Evolutionary conservation across 352 stramenopile species (phyloP).

Genomic region (Globisporangium middletonii): DNA sequence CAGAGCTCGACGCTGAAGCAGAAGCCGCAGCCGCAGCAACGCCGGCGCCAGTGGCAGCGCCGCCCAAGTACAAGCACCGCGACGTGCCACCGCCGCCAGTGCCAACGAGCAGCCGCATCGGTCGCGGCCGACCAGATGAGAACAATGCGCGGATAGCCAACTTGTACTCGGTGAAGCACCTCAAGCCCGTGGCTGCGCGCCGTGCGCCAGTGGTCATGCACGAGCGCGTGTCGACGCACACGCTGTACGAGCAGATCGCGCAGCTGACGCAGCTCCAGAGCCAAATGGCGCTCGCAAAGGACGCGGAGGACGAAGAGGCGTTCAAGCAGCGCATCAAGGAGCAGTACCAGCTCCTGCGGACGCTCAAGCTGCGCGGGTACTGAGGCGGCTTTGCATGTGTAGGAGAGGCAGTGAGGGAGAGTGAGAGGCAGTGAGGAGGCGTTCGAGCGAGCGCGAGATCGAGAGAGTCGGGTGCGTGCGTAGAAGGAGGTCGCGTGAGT

Average conservation of each 20-base stretch:
- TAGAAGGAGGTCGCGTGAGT: too few relatives aligned
- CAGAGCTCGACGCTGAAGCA: slow-evolving; percentile 19
- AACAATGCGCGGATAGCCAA: slow-evolving; percentile 16
- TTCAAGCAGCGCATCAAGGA: slow-evolving; percentile 49
- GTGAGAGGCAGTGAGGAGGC: background rate
- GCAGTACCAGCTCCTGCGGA: slow-evolving; percentile 44
- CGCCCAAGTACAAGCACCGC: slow-evolving; percentile 13
- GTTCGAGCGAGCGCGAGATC: background rate
- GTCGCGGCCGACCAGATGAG: background rate
- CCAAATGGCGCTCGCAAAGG: slow-evolving; percentile 38
- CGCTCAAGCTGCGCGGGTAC: slow-evolving; percentile 33
- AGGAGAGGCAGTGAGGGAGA: background rate
- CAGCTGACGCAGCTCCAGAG: slow-evolving; percentile 49
- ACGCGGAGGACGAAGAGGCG: slow-evolving; percentile 41
- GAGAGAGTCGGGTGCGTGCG: background rate
- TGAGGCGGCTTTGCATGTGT: background rate
- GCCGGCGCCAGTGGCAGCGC: background rate
- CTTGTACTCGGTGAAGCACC: slow-evolving; percentile 14
- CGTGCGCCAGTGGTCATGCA: slow-evolving; percentile 19
- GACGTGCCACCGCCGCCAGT: background rate
- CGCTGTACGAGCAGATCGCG: slow-evolving; percentile 45
- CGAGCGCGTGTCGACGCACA: slow-evolving; percentile 28
- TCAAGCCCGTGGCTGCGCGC: slow-evolving; percentile 8
- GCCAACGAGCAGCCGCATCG: background rate
- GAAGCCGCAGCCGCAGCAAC: background rate